Conservation (phyloP, 352 stramenopile genomes). For the Phytopythium vexans region DNA sequence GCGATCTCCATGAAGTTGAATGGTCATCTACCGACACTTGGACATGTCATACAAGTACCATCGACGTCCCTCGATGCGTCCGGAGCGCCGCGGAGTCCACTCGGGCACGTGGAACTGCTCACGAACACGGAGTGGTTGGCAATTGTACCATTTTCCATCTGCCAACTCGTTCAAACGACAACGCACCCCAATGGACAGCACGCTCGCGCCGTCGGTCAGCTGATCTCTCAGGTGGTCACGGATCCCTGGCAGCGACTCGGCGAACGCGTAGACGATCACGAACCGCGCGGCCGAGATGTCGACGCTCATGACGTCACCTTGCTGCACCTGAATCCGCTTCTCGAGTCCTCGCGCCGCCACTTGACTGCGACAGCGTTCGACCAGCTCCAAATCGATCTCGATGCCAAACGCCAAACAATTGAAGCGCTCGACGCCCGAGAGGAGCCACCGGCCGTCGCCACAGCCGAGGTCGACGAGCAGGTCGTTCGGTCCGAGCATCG, state of each 20-base stretch:
- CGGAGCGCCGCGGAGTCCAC: constrained; percentile 58
- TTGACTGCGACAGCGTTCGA: constrained; percentile 23
- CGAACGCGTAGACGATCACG: constrained; percentile 86
- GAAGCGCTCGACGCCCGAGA: constrained; percentile 59
- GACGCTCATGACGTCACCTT: constrained; percentile 54
- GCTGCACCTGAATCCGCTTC: constrained; percentile 39
- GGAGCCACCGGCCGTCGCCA: constrained; percentile 75
- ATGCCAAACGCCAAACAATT: constrained; percentile 62
- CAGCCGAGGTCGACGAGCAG: constrained; percentile 81
- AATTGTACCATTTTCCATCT: not conserved
- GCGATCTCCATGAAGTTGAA: too few species aligned
- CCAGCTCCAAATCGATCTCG: constrained; percentile 61
- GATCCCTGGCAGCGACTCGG: constrained; percentile 67
- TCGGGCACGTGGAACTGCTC: constrained; percentile 69
- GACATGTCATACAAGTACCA: constrained; percentile 80
- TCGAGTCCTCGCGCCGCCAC: constrained; percentile 23
- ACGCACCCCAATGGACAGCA: constrained; percentile 79
- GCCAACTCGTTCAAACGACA: not conserved
- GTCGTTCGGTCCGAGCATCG: constrained; percentile 28
- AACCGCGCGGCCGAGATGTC: constrained; percentile 49
- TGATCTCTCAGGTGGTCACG: constrained; percentile 45
- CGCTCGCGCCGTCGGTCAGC: constrained; percentile 28
- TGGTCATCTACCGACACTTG: constrained; percentile 5
- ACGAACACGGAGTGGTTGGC: too few species aligned
- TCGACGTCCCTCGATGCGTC: constrained; percentile 43